Evolutionary conservation across 2,329 filamentous ascomycete genomes (phyloP), one percentile per base, ranked within the genome.

Genomic region (Gremmenia infestans): DNA sequence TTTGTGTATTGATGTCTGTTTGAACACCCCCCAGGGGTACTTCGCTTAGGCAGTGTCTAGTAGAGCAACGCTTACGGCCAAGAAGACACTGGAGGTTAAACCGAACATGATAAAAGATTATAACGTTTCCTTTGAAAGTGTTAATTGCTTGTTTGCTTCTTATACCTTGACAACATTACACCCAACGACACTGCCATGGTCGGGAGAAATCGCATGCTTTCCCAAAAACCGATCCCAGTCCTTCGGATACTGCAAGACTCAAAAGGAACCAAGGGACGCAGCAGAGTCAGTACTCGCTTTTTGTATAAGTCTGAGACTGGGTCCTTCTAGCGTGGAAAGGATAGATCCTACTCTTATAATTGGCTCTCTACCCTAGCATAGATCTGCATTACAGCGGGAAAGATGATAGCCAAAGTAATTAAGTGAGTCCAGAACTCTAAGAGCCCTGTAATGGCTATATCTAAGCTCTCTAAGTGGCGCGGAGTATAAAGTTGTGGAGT

Each of bases 1-100:
- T 52, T 17, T 40, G 17, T 42, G 9, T 32, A 50, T 54, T 56
- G 52, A 58, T 45, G 12, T 61, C 63, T 17, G 62, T 64, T 15
- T 62, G 59, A 25, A 60, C 43, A n/a, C 64, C 65, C 3, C 50
- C 52, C 23, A 54, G 14, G 47, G 17, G 50, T 56, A 54, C 42
- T 45, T 45, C 5, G 42, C 19, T 8, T 45, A 2, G 19, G 19
- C 19, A 19, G 2, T 11, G n/a, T 8, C 22, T 19, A 14, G 22
- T 17, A 45, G 22, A 23, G 42, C 42, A 45, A 45, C 2, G 12
- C 5, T 5, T 2, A 19, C 7, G 22, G n/a, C 8, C 22, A 22
- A 45, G 22, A 23, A 45, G 19, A 25, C 7, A 14, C 19, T 19
- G 12, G 42, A 12, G 12, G 11, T 9, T 4, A 11, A 45, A 5